A percentile compares a stretch with the other conserved stretches of the same genome.
Conservation (phyloP, 495 filamentous ascomycete genomes). For the Sporormia fimetaria region DNA sequence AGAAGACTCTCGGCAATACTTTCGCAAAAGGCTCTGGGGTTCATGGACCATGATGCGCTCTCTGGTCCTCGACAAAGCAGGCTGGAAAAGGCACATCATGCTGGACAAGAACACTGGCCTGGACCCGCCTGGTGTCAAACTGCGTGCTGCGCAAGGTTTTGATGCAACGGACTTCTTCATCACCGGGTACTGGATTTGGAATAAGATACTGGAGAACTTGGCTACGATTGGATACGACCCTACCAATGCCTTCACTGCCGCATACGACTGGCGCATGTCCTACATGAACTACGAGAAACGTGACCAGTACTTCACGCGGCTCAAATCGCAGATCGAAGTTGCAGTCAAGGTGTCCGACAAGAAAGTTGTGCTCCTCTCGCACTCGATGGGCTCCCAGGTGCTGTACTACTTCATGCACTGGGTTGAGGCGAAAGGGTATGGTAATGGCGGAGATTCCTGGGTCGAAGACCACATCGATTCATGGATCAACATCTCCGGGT, state of each 20-base stretch:
- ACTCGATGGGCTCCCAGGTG: constrained; percentile 96
- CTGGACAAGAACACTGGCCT: constrained; percentile 82
- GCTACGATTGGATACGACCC: constrained; percentile 94
- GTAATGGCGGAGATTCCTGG: constrained; percentile 75
- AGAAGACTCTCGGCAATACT: constrained; percentile 70
- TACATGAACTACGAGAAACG: constrained; percentile 78
- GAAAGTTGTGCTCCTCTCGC: constrained; percentile 80
- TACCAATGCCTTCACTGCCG: constrained; percentile 86
- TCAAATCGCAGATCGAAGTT: constrained; percentile 84
- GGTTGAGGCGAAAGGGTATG: constrained; percentile 72
- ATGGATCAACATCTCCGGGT: constrained; percentile 97
- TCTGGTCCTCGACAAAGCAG: constrained; percentile 79
- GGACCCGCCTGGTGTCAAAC: constrained; percentile 84
- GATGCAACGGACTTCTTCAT: constrained; percentile 97
- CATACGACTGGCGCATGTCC: constrained; percentile 96
- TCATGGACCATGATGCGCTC: constrained; percentile 98
- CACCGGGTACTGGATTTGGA: constrained; percentile 97
- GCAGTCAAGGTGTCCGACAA: constrained; percentile 54
- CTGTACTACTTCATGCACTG: constrained; percentile 96
- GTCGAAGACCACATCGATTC: constrained; percentile 81
- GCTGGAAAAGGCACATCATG: constrained; percentile 96
- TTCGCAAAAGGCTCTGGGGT: constrained; percentile 87
- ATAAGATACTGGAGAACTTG: constrained; percentile 92
- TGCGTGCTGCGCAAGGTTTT: constrained; percentile 91
- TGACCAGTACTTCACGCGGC: constrained; percentile 83